phyloP scores from a whole-genome alignment of 495 filamentous ascomycete genomes.

The Bathelium albidoporum region DNA sequence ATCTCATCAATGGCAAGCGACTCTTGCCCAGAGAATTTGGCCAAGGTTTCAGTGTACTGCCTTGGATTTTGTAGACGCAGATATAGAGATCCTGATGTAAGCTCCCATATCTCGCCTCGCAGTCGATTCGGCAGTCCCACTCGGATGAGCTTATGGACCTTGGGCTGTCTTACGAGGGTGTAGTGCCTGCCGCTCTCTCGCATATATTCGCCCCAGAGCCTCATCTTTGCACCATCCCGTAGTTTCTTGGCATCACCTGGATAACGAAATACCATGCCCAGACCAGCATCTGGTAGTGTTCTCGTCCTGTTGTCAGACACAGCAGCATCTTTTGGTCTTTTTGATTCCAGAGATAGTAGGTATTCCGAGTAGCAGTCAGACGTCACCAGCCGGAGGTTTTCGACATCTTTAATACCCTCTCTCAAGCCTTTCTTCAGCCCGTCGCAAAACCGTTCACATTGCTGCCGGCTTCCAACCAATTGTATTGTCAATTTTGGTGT shows the following conservation, averaged over 20 bases:
- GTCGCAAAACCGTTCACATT: constrained; percentile 93
- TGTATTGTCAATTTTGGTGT: constrained; percentile 75
- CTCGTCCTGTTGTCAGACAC: constrained; percentile 23
- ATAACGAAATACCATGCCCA: constrained; percentile 89
- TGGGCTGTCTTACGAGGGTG: constrained; percentile 86
- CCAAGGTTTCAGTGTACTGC: constrained; percentile 70
- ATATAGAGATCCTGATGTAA: constrained; percentile 83
- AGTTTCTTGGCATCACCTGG: constrained; percentile 94
- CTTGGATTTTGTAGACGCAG: constrained; percentile 76
- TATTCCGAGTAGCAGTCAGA: constrained; percentile 89
- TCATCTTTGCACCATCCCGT: constrained; percentile 92
- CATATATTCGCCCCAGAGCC: constrained; percentile 92
- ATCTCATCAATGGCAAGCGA: constrained; percentile 97
- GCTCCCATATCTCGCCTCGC: constrained; percentile 91
- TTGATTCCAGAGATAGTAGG: constrained; percentile 46
- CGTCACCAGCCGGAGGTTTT: constrained; percentile 66
- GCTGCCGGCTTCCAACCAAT: constrained; percentile 74
- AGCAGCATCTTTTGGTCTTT: constrained; percentile 17
- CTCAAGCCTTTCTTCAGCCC: constrained; percentile 80
- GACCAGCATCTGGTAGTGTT: constrained; percentile 73
- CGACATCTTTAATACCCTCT: constrained; percentile 74
- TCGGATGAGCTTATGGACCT: constrained; percentile 92
- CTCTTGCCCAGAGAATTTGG: constrained; percentile 68
- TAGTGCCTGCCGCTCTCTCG: constrained; percentile 87
- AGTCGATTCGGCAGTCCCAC: constrained; percentile 91